These are phyloP conservation scores for Trichoderma virens DNA, from an alignment of 495 filamentous ascomycete genomes.

Conservation along the genomic window DNA sequence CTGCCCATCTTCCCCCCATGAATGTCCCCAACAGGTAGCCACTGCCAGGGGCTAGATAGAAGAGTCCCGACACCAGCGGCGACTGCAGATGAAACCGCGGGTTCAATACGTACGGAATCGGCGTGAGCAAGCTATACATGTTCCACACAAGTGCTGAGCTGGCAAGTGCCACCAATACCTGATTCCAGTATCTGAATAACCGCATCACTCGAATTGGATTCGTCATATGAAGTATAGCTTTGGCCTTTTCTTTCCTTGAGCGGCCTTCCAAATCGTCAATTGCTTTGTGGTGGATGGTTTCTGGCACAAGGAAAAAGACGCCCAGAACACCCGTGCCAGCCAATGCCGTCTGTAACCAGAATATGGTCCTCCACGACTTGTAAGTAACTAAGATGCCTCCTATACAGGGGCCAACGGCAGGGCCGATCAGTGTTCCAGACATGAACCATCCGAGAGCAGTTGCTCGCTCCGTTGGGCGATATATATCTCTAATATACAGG, in stretches of 20 bases:
- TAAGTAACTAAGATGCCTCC: conserved; percentile 65
- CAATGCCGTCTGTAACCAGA: conserved; percentile 64
- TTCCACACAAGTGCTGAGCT: conserved; percentile 61
- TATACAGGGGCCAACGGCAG: conserved; percentile 61
- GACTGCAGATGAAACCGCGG: conserved; percentile 60
- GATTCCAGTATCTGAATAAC: conserved; percentile 59
- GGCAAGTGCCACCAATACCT: conserved; percentile 53
- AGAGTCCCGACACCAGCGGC: conserved; percentile 59
- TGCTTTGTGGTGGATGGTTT: conserved; percentile 57
- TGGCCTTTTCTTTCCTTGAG: conserved; percentile 35
- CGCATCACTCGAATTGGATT: conserved; percentile 54
- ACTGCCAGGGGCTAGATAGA: conserved; percentile 66
- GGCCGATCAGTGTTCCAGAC: conserved; percentile 60
- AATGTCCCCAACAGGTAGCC: conserved; percentile 66
- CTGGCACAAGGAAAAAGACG: conserved; percentile 58
- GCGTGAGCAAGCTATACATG: conserved; percentile 64
- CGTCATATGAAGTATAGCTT: conserved; percentile 49
- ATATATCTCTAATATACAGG: conserved; percentile 40
- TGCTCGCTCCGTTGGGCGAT: conserved; percentile 56
- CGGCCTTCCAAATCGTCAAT: conserved; percentile 48
- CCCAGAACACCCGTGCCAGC: conserved; percentile 49
- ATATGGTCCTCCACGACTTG: conserved; percentile 59
- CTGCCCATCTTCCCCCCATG: conserved; percentile 64
- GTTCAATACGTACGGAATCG: conserved; percentile 67
- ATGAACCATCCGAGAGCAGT: conserved; percentile 65